phyloP scores from a whole-genome alignment of 2,329 filamentous ascomycete species.

The Fusarium cicatricum region DNA sequence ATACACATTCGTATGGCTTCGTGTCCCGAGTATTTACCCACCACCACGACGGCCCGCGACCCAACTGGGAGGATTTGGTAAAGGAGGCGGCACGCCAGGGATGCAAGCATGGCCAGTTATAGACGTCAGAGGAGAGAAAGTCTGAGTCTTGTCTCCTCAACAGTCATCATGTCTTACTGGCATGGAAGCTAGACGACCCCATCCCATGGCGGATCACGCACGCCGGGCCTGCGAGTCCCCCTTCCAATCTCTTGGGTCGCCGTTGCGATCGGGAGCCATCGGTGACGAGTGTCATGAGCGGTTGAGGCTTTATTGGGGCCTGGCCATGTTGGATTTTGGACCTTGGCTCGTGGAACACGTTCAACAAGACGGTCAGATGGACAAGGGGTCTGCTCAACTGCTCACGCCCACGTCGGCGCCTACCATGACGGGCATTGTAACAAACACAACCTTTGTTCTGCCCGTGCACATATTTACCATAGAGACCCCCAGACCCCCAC shows the following conservation, averaged over 20 bases:
- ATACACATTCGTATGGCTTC: constrained; percentile 17
- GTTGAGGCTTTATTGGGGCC: background rate
- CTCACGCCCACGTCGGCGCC: constrained; percentile 1
- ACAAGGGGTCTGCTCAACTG: constrained; percentile 5
- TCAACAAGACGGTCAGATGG: constrained; percentile 16
- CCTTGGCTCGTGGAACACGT: background rate
- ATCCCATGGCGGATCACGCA: constrained; percentile 18
- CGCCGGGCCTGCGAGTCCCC: constrained; percentile 24
- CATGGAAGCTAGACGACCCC: constrained; percentile 6
- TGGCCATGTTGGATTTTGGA: background rate
- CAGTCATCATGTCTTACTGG: constrained; percentile 7
- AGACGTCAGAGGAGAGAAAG: constrained; percentile 17
- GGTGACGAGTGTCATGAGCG: constrained; percentile 10
- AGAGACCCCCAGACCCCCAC: constrained; percentile 6
- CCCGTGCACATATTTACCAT: background rate
- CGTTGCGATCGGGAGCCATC: constrained; percentile 23
- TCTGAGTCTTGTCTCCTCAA: background rate
- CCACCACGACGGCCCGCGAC: constrained; percentile 24
- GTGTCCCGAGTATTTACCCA: constrained; percentile 2
- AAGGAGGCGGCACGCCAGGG: constrained; percentile 5
- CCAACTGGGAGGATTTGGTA: constrained; percentile 13
- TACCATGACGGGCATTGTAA: background rate
- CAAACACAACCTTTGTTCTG: background rate
- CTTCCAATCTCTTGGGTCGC: constrained; percentile 1
- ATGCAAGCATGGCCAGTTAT: constrained; percentile 18